Evolutionary conservation across 805 yeast species (phyloP).

Genomic region (Yueomyces sinensis): DNA sequence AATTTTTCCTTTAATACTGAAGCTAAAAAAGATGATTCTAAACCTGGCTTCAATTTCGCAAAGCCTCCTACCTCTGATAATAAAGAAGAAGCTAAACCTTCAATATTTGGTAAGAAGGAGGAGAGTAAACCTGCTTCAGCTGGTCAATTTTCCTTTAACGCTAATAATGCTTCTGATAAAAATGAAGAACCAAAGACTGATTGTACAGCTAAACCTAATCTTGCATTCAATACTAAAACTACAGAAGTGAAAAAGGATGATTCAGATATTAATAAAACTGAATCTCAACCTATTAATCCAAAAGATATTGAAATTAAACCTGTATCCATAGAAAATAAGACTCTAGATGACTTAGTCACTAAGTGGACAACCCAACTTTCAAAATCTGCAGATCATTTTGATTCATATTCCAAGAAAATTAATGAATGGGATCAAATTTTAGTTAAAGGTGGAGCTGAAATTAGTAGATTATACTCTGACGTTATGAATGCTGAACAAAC

Average conservation of each 20-base stretch:
- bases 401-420: conserved; percentile 58
- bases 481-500: conserved; percentile 74
- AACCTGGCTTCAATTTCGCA: background rate
- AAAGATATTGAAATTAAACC: conserved; percentile 53
- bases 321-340: conserved; percentile 74
- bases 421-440: conserved; percentile 78
- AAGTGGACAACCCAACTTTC: conserved; percentile 88
- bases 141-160: conserved; percentile 10
- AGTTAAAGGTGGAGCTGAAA: conserved; percentile 76
- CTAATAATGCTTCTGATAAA: conserved; percentile 3
- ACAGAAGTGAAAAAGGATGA: conserved; percentile 5
- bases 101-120: conserved; percentile 6
- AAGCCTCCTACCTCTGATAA: background rate
- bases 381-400: conserved; percentile 59
- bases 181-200: background rate
- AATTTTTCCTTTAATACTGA: conserved; percentile 11
- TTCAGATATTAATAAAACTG: conserved; percentile 2
- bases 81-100: conserved; percentile 2
- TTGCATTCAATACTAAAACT: background rate
- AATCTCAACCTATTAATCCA: conserved; percentile 17
- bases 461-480: conserved; percentile 62
- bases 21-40: background rate
- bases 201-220: background rate
- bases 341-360: conserved; percentile 81
- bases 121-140: conserved; percentile 1